Evolutionary conservation across 495 filamentous ascomycete species (phyloP).

Genomic region (Tuber brumale): DNA sequence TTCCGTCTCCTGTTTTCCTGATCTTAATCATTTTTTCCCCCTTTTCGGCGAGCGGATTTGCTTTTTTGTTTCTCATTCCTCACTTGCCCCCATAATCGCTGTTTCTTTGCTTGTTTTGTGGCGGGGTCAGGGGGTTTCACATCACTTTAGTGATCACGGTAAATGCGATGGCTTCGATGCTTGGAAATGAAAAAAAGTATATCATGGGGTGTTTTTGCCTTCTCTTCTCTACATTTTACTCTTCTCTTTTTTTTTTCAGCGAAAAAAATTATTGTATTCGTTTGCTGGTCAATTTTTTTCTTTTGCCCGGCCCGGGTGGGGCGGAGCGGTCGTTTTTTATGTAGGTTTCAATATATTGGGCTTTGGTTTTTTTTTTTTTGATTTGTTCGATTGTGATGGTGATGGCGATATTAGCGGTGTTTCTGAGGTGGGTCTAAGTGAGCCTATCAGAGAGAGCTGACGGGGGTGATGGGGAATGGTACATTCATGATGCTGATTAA

Average conservation of each 20-base stretch:
- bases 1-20: not conserved
- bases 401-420: not conserved
- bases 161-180: not conserved
- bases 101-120: not conserved
- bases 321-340: not conserved
- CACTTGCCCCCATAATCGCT: not conserved
- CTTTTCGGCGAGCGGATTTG: not conserved
- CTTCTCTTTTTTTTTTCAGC: not conserved
- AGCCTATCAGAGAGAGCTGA: not conserved
- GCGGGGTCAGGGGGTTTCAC: not conserved
- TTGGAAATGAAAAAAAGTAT: not conserved
- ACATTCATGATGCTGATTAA: not conserved
- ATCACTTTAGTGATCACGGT: not conserved
- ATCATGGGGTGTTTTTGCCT: not conserved
- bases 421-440: not conserved
- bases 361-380: not conserved
- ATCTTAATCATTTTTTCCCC: not conserved
- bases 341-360: slow-evolving; percentile 4
- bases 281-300: not conserved
- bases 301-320: not conserved
- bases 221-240: not conserved
- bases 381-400: not conserved
- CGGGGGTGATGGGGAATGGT: not conserved
- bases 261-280: not conserved
- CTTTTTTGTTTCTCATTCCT: not conserved